A percentile compares a stretch with the other conserved stretches of the same genome.
Evolutionary conservation across 2,329 filamentous ascomycete genomes (phyloP).

Genomic region (Trichoderma citrinoviride): DNA sequence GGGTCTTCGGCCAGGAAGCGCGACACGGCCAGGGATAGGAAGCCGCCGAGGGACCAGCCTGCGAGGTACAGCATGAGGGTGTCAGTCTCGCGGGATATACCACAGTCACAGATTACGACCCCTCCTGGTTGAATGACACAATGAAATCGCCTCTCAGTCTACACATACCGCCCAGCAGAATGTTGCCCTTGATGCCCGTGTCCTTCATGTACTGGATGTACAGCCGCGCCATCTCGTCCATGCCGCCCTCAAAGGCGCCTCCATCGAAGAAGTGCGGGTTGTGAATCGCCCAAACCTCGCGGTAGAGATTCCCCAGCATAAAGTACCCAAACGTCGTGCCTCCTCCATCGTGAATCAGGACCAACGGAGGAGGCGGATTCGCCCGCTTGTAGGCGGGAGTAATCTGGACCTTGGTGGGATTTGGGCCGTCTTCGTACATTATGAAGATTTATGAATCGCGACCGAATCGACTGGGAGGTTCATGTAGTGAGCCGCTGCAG

Average conservation of each 20-base stretch:
- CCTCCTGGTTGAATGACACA: too few species aligned
- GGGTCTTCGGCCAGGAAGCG: slow-evolving; percentile 29
- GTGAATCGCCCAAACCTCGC: slow-evolving; percentile 35
- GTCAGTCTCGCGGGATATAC: neutral
- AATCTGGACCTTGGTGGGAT: slow-evolving; percentile 28
- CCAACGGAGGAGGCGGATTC: slow-evolving; percentile 27
- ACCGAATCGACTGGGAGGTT: too few species aligned
- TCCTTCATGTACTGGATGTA: slow-evolving; percentile 29
- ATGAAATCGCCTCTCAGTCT: neutral
- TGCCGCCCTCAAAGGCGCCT: slow-evolving; percentile 29
- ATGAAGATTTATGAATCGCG: too few species aligned
- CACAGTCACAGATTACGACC: neutral
- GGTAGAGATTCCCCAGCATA: slow-evolving; percentile 29
- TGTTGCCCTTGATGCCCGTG: slow-evolving; percentile 28
- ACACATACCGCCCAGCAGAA: slow-evolving; percentile 31
- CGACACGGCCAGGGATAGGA: slow-evolving; percentile 29
- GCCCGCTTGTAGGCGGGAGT: slow-evolving; percentile 24
- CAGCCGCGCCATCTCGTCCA: slow-evolving; percentile 32
- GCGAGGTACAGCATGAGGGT: neutral
- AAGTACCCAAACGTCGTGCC: slow-evolving; percentile 35
- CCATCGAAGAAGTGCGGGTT: slow-evolving; percentile 31
- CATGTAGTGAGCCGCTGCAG: too few species aligned
- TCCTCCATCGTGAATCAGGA: slow-evolving; percentile 34
- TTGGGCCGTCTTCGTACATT: slow-evolving; percentile 29
- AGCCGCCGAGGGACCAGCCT: slow-evolving; percentile 36